Base-by-base conservation (phyloP, 495 filamentous ascomycete species). In the Arthonia radiata region DNA sequence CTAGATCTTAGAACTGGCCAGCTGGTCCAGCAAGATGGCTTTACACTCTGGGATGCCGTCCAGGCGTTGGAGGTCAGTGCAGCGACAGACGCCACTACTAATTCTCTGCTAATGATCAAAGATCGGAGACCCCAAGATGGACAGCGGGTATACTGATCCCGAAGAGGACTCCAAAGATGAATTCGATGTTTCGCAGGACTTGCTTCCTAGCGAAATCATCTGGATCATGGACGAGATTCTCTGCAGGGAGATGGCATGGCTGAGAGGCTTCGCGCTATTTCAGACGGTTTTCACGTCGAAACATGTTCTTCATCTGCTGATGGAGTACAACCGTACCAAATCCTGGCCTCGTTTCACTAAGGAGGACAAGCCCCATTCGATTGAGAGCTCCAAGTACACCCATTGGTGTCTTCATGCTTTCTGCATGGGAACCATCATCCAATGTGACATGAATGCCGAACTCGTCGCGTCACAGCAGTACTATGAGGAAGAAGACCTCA, bases 71-170 rank as follows among this genome's bases (percentile, higher is more conserved):
- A 97, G 71, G 86, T 83, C 52, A 37, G 62, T 7, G 19, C 19
- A 11, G 19, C 19, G 7, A 22, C 19, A 11, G 11, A 6, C 11
- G 11, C 6, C 19, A 22, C 19, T 22, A 7, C 19, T 22, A 22
- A 6, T 7, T 52, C 14, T 30, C 23, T 30, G 25, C 6, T 21
- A 22, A 15, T 31, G 16, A 13, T 25, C 25, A 13, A 26, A 97
- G 86, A 83, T 97, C 32, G 91, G 92, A 81, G 86, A 97, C 41
- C 68, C 72, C 1, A 97, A 93, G 47, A 94, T 97, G 86, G 86
- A 97, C 42, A 92, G 77, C 41, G 86, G 86, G 17, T 75, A 67
- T 37, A 46, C 86, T 10, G 59, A 58, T 8, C 61, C 69, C 6
- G 77, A 67, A 23, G 78, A 90, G 37, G 69, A 67, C 17, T 56